Evolutionary conservation across 2,329 filamentous ascomycete genomes (phyloP), one percentile per base, ranked within the genome.

Genomic region (Neofusicoccum parvum): DNA sequence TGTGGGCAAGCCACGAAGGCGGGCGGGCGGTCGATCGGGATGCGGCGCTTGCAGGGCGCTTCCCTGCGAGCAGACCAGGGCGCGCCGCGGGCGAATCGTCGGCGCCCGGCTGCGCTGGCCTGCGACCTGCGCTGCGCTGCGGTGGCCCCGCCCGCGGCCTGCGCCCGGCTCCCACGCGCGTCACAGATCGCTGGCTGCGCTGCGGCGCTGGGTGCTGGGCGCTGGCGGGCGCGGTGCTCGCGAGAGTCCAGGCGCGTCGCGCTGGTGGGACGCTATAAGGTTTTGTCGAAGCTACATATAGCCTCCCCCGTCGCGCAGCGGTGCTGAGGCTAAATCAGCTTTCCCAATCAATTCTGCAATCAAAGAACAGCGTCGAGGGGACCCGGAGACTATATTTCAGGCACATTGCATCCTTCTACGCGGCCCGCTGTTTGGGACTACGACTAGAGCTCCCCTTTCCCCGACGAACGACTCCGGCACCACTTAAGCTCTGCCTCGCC

Each of bases 261-360:
- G 39, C 53, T n/a, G 56, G 27, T n/a, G 56, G 27, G 56, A 50
- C 48, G 54, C 39, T 46, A 58, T 46, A 59, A 59, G 37, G 39
- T 46, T 20, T 32, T 5, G 7, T 12, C 10, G 39, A 32, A 58
- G 14, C 39, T 60, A 60, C 56, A 37, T 60, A 60, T 60, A 60
- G 53, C 54, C 11, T 41, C 39, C 54, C 53, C 20, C 53, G 14
- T 58, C 15, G 27, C 27, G 27, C 27, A 7, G 27, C 27, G 27
- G 27, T 32, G 27, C 27, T 32, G 27, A 32, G 27, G 27, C 27
- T 32, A 32, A 32, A 32, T 7, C 39, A 59, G 54, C 34, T 43
- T 58, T 23, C n/a, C 23, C 39, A 34, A 20, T 36, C 49, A 37
- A 45, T 50, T n/a, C 9, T 14, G 48, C 54, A 36, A 58, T 32